Evolutionary conservation across 179 eudicot species (phyloP), one percentile per base, ranked within the genome.

Genomic region (Silene coronaria): DNA sequence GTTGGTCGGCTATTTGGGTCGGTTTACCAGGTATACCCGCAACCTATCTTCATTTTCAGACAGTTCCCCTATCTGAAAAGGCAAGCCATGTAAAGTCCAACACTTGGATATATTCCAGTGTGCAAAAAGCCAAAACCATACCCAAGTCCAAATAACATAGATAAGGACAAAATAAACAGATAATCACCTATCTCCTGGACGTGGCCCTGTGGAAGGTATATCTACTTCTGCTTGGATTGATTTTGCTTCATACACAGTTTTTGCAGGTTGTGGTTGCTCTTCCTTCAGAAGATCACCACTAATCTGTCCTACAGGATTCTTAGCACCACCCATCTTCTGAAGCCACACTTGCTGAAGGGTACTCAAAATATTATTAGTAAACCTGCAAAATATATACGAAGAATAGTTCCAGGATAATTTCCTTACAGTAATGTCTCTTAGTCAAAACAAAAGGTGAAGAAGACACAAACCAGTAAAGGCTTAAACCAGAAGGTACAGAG

Each of bases 401-500:
- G 21, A 16, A 66, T 34, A 34, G 17, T 27, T 72, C 28, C 16
- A 55, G 73, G 57, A 70, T 23, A 30, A 32, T 28, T 38, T 45
- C 5, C 42, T 24, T 28, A 27, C 3, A 53, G 45, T 14, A 13
- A 14, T 34, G 42, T 26, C 63, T 70, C 70, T 32, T 58, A 28
- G 0, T 13, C 7, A 5, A 74, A 72, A n/a, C 12, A 67, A 53
- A 51, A 4, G 23, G 42, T 68, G 10, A 23, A 66, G 70, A 28
- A 64, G 36, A 51, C 60, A 48, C 91, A 80, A 72, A 95, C 99
- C 99, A 95, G 72, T 95, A 95, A 75, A 95, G 93, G 81, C 99
- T 89, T 69, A 92, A 84, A 58, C 97, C 99, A 70, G 99, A 95
- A 81, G 99, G 99, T 75, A 95, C 99, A 14, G 99, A 92, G 72